phyloP scores from a whole-genome alignment of 345 rosid species.

The Hypericum androsaemum region DNA sequence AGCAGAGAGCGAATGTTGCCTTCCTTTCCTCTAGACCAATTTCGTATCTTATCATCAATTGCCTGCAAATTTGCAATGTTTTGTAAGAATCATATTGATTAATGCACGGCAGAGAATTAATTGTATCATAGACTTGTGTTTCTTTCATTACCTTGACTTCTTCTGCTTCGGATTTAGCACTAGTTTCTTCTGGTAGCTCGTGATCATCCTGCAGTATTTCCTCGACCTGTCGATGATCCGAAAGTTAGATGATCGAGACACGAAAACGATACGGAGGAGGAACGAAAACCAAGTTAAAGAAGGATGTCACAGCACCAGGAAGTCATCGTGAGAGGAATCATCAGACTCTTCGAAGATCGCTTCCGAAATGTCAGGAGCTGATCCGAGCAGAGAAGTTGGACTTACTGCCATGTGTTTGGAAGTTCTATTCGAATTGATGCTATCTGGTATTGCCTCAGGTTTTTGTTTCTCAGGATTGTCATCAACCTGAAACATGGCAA shows the following conservation, averaged over 20 bases:
- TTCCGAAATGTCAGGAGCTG: constrained; percentile 20
- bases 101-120: no score
- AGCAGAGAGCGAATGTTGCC: constrained; percentile 87
- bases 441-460: constrained; percentile 14
- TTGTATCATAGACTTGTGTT: constrained; percentile 2
- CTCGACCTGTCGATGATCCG: constrained; percentile 33
- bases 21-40: constrained; percentile 75
- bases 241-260: constrained; percentile 6
- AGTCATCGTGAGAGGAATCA: constrained; percentile 36
- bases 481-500: constrained; percentile 22
- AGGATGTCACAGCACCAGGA: constrained; percentile 29
- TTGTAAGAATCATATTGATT: no score
- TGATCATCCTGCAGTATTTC: constrained; percentile 43
- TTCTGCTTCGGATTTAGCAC: constrained; percentile 29
- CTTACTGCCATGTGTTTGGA: constrained; percentile 15
- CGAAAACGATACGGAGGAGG: constrained; percentile 2
- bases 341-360: constrained; percentile 33
- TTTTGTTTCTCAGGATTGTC: constrained; percentile 20
- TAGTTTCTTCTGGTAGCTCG: constrained; percentile 14
- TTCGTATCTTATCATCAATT: constrained; percentile 50
- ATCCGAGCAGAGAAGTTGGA: constrained; percentile 22
- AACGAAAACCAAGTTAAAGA: background rate
- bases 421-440: constrained; percentile 13
- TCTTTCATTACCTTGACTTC: constrained; percentile 37
- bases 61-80: constrained; percentile 29